These are phyloP conservation scores for Citrullus colocynthis DNA, from an alignment of 306 rosid genomes.

Conservation along the genomic window DNA sequence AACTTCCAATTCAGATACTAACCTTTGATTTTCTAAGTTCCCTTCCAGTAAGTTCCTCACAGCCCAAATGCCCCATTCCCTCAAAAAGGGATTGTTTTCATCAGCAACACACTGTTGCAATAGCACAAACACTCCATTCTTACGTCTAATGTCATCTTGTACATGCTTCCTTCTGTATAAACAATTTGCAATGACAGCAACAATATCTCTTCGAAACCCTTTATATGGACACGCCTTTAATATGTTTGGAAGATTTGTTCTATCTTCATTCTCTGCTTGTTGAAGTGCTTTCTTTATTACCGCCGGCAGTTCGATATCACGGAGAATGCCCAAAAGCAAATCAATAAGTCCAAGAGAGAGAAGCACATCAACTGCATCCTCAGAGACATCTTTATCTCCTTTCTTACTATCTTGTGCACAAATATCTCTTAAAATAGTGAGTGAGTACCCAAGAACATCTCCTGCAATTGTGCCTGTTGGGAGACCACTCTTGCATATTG, in stretches of 20 bases:
- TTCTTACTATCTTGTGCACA: conserved; percentile 34
- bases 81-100: conserved; percentile 68
- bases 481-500: conserved; percentile 33
- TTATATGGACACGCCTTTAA: conserved; percentile 46
- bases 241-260: conserved; percentile 5
- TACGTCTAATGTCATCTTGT: conserved; percentile 50
- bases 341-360: conserved; percentile 41
- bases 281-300: conserved; percentile 38
- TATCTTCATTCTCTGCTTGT: conserved; percentile 25
- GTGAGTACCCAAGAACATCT: conserved; percentile 63
- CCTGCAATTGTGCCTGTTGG: conserved; percentile 39
- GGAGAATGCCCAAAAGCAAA: conserved; percentile 40
- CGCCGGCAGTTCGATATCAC: conserved; percentile 64
- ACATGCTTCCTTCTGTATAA: conserved; percentile 39
- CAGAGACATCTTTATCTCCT: conserved; percentile 13
- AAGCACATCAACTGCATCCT: conserved; percentile 33
- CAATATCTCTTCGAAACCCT: conserved; percentile 69
- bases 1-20: conserved; percentile 56
- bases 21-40: conserved; percentile 53
- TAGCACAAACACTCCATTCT: conserved; percentile 49
- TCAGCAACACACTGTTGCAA: conserved; percentile 76
- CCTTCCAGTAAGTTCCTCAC: conserved; percentile 66
- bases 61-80: conserved; percentile 84
- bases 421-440: conserved; percentile 55
- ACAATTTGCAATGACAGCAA: conserved; percentile 60